Conservation (phyloP, 169 alveolate species). For the Pseudocohnilembus persalinus region DNA sequence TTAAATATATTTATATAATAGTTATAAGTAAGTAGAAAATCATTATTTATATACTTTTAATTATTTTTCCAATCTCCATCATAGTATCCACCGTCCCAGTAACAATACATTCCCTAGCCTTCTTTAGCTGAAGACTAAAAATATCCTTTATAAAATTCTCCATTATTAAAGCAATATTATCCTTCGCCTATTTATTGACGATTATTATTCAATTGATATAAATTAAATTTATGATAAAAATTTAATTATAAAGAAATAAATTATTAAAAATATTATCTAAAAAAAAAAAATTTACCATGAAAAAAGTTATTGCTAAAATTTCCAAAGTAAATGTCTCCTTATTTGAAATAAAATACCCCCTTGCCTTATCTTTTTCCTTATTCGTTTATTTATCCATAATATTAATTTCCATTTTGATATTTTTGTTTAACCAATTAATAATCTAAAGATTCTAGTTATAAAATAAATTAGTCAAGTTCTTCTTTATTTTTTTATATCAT, state of each 20-base stretch:
- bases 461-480: too few species aligned
- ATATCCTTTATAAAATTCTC: neutral
- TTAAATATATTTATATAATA: too few species aligned
- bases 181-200: neutral
- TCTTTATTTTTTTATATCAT: too few species aligned
- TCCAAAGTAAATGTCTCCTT: neutral
- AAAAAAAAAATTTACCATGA: neutral
- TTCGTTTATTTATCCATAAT: neutral
- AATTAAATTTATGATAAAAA: too few species aligned
- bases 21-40: too few species aligned
- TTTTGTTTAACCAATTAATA: too few species aligned
- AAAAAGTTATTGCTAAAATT: neutral
- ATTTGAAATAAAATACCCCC: neutral
- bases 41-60: neutral
- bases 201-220: too few species aligned
- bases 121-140: neutral
- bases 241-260: too few species aligned
- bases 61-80: neutral
- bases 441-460: too few species aligned
- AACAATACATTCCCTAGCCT: neutral
- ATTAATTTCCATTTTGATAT: neutral
- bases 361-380: neutral
- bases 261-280: too few species aligned
- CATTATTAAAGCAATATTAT: neutral
- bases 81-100: neutral